Conservation (phyloP, 306 rosid species). For the Trifolium fragiferum region DNA sequence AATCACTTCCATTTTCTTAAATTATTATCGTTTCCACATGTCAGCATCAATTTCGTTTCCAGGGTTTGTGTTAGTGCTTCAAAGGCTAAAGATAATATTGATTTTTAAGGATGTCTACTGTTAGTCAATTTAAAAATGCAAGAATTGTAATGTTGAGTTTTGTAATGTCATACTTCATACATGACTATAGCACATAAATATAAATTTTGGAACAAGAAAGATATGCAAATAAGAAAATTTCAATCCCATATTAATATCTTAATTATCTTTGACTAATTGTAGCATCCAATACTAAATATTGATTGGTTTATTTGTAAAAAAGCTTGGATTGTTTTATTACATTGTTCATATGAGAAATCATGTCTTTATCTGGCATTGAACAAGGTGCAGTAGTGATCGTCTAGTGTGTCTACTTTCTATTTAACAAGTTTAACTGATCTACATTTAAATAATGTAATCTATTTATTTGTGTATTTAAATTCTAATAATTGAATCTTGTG, state of each 20-base stretch:
- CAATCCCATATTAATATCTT: background rate
- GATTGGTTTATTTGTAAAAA: background rate
- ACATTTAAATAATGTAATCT: slow-evolving; percentile 11
- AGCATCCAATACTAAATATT: background rate
- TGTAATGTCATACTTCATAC: slow-evolving; percentile 1
- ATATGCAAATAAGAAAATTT: background rate
- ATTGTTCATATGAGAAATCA: slow-evolving; percentile 17
- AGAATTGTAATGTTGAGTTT: background rate
- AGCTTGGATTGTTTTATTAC: slow-evolving; percentile 12
- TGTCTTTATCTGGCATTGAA: slow-evolving; percentile 32
- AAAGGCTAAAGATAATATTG: background rate
- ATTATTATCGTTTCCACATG: background rate
- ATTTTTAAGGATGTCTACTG: slow-evolving; percentile 17
- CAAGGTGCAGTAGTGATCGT: slow-evolving; percentile 18
- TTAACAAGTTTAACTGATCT: slow-evolving; percentile 15
- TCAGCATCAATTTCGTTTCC: background rate
- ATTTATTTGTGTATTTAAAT: slow-evolving; percentile 18
- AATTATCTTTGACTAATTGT: slow-evolving; percentile 4
- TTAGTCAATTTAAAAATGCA: background rate
- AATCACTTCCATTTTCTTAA: background rate
- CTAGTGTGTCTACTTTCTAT: slow-evolving; percentile 30
- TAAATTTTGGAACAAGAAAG: background rate
- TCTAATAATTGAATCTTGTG: slow-evolving; percentile 24
- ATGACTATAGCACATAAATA: background rate
- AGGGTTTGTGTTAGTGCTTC: background rate